Evolutionary conservation across 2,329 filamentous ascomycete species (phyloP).

Genomic region (Ustilaginoidea virens): DNA sequence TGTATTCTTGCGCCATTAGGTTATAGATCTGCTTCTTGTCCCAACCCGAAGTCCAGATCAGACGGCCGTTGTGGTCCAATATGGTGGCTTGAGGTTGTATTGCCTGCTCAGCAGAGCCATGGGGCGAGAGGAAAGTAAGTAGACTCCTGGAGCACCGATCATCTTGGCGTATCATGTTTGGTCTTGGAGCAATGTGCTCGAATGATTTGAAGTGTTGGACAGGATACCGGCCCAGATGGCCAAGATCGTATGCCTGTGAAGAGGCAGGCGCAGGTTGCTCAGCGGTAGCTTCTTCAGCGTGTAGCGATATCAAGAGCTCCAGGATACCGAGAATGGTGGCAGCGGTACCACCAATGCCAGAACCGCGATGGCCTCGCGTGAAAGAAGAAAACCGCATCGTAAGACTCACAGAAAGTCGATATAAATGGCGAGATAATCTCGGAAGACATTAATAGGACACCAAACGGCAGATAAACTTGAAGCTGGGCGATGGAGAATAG

Average conservation of each 20-base stretch:
- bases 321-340: neutral
- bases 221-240: slow-evolving; percentile 10
- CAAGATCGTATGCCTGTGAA: slow-evolving; percentile 10
- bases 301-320: neutral
- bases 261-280: slow-evolving; percentile 3
- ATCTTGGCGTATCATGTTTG: slow-evolving; percentile 12
- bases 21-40: slow-evolving; percentile 13
- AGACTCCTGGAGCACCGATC: slow-evolving; percentile 17
- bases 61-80: slow-evolving; percentile 20
- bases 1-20: slow-evolving; percentile 8
- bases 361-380: neutral
- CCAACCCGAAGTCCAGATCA: slow-evolving; percentile 19
- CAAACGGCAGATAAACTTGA: too few relatives aligned
- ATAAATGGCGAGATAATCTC: too few relatives aligned
- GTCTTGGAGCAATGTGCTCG: slow-evolving; percentile 11
- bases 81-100: slow-evolving; percentile 21
- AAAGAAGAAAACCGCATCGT: too few relatives aligned
- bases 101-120: slow-evolving; percentile 13
- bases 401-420: too few relatives aligned
- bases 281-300: neutral
- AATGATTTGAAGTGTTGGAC: slow-evolving; percentile 9
- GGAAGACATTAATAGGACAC: too few relatives aligned
- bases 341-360: slow-evolving; percentile 1
- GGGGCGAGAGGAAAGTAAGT: slow-evolving; percentile 19
- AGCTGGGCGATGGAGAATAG: too few relatives aligned